Conservation (phyloP, 495 filamentous ascomycete species). For the Collariella sp. region DNA sequence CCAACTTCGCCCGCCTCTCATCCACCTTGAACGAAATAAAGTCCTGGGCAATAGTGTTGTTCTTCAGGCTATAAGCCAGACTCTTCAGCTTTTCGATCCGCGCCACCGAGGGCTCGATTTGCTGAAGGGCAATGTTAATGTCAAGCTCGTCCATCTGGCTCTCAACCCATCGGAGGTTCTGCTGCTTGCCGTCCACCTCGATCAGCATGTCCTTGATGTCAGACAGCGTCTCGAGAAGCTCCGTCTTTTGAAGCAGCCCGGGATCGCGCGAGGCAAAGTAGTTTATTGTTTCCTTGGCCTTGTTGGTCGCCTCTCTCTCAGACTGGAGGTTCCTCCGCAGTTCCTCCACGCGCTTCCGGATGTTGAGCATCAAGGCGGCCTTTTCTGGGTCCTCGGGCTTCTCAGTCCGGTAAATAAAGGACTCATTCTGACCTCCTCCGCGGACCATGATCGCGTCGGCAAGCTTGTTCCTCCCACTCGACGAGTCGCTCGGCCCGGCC, state of each 20-base stretch:
- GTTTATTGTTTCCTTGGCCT: conserved; percentile 69
- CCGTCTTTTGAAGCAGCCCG: conserved; percentile 62
- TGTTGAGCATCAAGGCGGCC: conserved; percentile 67
- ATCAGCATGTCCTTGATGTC: conserved; percentile 74
- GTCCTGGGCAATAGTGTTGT: conserved; percentile 76
- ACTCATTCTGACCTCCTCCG: conserved; percentile 67
- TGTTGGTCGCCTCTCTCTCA: conserved; percentile 72
- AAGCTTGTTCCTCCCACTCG: conserved; percentile 54
- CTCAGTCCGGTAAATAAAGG: conserved; percentile 84
- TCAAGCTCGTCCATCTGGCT: conserved; percentile 92
- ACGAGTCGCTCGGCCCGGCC: conserved; percentile 50
- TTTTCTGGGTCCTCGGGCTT: conserved; percentile 69
- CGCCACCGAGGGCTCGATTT: conserved; percentile 74
- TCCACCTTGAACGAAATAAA: conserved; percentile 85
- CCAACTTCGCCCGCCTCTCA: conserved; percentile 72
- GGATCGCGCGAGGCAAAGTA: conserved; percentile 67
- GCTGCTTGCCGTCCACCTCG: conserved; percentile 92
- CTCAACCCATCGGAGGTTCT: conserved; percentile 93
- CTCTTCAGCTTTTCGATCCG: conserved; percentile 75
- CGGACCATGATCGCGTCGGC: conserved; percentile 85
- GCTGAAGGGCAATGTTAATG: conserved; percentile 86
- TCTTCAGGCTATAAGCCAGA: conserved; percentile 69
- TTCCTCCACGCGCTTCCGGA: conserved; percentile 86
- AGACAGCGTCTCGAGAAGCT: conserved; percentile 57
- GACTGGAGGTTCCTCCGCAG: conserved; percentile 71